A percentile compares a stretch with the other conserved stretches of the same genome.
These are phyloP conservation scores for Agaricales sp. DNA, from an alignment of 1,284 basidiomycete species.

Conservation along the genomic window DNA sequence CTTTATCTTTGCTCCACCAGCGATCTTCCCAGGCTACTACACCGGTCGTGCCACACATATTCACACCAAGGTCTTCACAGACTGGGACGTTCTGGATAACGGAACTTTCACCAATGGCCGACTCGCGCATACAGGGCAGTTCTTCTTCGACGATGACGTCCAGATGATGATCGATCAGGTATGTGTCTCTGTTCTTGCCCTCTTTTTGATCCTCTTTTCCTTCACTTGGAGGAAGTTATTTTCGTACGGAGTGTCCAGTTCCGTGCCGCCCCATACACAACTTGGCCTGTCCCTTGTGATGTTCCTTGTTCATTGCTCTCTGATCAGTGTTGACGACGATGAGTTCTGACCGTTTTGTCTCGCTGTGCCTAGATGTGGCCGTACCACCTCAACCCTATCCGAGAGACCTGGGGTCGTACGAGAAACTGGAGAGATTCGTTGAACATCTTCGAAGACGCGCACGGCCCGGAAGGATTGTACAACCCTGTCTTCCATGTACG, in stretches of 20 bases:
- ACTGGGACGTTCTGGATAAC: constrained; percentile 25
- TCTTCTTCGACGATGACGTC: constrained; percentile 55
- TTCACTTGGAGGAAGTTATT: too few species aligned
- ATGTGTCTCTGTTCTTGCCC: constrained; percentile 7
- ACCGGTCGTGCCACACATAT: constrained; percentile 43
- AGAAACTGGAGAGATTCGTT: constrained; percentile 38
- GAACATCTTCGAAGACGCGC: constrained; percentile 38
- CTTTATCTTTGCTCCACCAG: constrained; percentile 14
- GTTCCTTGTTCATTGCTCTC: neutral
- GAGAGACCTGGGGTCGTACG: constrained; percentile 31
- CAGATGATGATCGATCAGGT: constrained; percentile 37
- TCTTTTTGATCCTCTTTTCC: neutral
- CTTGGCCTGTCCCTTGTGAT: neutral
- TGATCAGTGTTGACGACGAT: neutral
- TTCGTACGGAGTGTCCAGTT: too few species aligned
- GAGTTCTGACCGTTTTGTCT: neutral
- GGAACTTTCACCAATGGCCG: constrained; percentile 31
- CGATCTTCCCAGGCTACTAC: constrained; percentile 63
- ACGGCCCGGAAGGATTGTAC: constrained; percentile 34
- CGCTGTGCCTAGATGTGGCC: constrained; percentile 30
- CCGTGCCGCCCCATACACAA: too few species aligned
- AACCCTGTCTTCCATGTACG: constrained; percentile 40
- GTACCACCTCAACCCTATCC: constrained; percentile 35
- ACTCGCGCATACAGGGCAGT: constrained; percentile 48
- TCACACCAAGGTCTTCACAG: constrained; percentile 40